These are phyloP conservation scores for Lepidium campestre DNA, from an alignment of 441 rosid genomes.

Conservation along the genomic window DNA sequence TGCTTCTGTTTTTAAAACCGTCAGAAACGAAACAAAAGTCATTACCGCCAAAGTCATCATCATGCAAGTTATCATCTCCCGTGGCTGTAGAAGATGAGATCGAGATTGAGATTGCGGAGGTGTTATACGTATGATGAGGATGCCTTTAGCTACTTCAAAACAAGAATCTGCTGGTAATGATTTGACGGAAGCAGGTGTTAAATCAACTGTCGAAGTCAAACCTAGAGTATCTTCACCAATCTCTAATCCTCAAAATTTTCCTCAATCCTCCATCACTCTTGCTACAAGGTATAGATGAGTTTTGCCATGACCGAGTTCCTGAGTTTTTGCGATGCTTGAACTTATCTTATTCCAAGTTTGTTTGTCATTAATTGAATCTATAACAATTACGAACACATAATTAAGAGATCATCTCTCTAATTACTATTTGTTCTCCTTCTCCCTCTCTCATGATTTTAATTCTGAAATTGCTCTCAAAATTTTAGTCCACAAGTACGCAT, in stretches of 20 bases:
- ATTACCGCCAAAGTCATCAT: constrained; percentile 70
- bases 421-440: no score
- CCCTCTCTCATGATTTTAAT: no score
- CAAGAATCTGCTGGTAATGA: constrained; percentile 45
- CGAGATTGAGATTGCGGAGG: constrained; percentile 97
- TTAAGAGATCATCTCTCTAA: no score
- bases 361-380: no score
- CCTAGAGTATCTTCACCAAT: constrained; percentile 86
- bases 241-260: constrained; percentile 48
- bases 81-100: constrained; percentile 42
- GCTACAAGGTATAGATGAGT: no score
- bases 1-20: constrained; percentile 18
- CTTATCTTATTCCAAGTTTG: no score
- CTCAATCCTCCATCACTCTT: constrained; percentile 49
- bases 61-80: constrained; percentile 35
- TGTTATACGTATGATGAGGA: constrained; percentile 82
- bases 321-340: no score
- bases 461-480: no score
- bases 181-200: constrained; percentile 33
- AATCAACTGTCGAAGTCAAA: constrained; percentile 54
- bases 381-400: no score
- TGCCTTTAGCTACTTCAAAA: constrained; percentile 64
- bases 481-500: constrained; percentile 99
- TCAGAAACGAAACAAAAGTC: constrained; percentile 68
- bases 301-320: no score